A percentile compares a stretch with the other conserved stretches of the same genome.
Evolutionary conservation across 2,329 filamentous ascomycete species (phyloP).

Genomic region (Botrytis galanthina): DNA sequence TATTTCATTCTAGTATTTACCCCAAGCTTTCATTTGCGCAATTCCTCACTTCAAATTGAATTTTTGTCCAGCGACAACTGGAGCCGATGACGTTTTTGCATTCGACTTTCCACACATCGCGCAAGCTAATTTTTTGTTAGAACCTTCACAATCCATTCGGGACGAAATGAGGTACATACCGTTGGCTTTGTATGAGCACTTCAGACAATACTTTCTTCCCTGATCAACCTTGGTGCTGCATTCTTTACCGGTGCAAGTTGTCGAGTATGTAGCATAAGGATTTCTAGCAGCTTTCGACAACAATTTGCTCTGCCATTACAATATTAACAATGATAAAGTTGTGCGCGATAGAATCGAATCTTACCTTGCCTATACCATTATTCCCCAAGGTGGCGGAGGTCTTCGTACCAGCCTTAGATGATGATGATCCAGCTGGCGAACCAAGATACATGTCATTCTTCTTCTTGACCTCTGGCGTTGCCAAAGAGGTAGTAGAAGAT

Average conservation of each 20-base stretch:
- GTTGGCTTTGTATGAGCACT: slow-evolving; percentile 61
- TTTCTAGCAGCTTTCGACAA: slow-evolving; percentile 64
- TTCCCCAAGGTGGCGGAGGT: slow-evolving; percentile 55
- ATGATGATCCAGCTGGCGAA: slow-evolving; percentile 48
- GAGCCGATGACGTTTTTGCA: slow-evolving; percentile 50
- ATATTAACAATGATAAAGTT: not conserved
- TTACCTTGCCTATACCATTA: slow-evolving; percentile 58
- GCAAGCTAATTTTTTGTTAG: slow-evolving; percentile 47
- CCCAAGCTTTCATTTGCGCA: not conserved
- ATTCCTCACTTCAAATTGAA: slow-evolving; percentile 55
- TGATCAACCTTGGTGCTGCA: slow-evolving; percentile 65
- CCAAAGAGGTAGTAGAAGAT: slow-evolving; percentile 57
- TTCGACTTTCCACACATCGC: slow-evolving; percentile 63
- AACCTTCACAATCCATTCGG: not conserved
- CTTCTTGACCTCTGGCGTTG: slow-evolving; percentile 65
- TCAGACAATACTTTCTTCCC: slow-evolving; percentile 59
- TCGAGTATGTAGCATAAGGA: slow-evolving; percentile 62
- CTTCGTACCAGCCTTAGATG: slow-evolving; percentile 43
- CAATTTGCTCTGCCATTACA: slow-evolving; percentile 55
- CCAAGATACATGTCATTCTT: slow-evolving; percentile 67
- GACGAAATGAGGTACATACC: slow-evolving; percentile 43
- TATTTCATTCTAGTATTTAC: not conserved
- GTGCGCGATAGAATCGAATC: slow-evolving; percentile 12
- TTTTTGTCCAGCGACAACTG: slow-evolving; percentile 58
- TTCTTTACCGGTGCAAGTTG: slow-evolving; percentile 50